Base-by-base conservation (phyloP, 1,284 basidiomycete genomes). In the Apiotrichum brassicae region DNA sequence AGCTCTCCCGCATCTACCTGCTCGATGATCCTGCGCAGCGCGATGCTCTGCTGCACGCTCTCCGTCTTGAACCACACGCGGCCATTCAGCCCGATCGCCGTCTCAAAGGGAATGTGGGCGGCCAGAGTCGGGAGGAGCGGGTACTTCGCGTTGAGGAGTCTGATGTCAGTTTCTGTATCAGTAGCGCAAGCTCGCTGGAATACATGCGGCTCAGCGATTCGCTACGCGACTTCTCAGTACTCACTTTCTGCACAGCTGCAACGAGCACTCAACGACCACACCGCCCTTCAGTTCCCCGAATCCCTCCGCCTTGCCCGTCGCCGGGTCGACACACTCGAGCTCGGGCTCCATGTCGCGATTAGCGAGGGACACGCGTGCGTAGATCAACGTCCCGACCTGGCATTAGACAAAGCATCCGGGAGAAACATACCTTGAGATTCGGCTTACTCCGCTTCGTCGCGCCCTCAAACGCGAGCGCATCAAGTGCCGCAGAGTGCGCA, bases 361-460 rank as follows among this genome's bases (percentile, higher is more conserved):
- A 6, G 76, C 76, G 2, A 75, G 59, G 6, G 73, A 69, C 8
- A 78, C 72, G 34, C 76, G 63, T 4, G 74, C 76, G 50, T 77
- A 77, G 2, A 78, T 71, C 3, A 77, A 64, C 1, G 75, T 72
- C n/a, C 77, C 77, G 35, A 77, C 71, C 77, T 78, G 57, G 12
- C 11, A 12, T 35, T 20, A 49, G 42, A 11, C 5, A 11, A 3
- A 43, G 4, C 41, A 9, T n/a, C 30, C 11, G 16, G 20, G 8
- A 1, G n/a, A n/a, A 14, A 63, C 70, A 26, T 30, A 76, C 76
- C 62, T 60, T 77, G 44, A 78, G 66, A 56, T 77, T 76, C 16
- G 77, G 77, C 54, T 76, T 76, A 49, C 73, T 76, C 37, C 76
- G 59, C 63, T 77, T 77, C 2, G 76, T 77, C 3, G 77, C 77